Conservation (phyloP, 2,329 filamentous ascomycete genomes). For the Aspergillus chevalieri region DNA sequence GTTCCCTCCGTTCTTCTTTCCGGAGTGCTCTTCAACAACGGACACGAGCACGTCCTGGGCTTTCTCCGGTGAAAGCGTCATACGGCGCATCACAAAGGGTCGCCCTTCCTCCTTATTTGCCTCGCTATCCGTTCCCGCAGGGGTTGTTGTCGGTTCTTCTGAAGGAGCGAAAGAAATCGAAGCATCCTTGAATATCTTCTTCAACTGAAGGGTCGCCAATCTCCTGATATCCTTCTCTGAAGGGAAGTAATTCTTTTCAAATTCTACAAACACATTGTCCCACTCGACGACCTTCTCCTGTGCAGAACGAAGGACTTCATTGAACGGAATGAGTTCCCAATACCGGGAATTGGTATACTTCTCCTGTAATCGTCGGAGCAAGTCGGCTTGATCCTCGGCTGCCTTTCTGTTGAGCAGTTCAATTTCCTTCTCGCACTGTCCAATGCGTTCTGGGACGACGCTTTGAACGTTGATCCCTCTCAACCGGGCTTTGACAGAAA, state of each 20-base stretch:
- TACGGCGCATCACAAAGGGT: constrained; percentile 31
- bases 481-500: constrained; percentile 75
- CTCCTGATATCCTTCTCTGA: constrained; percentile 93
- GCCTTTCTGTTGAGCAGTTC: constrained; percentile 71
- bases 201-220: constrained; percentile 83
- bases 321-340: constrained; percentile 93
- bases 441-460: constrained; percentile 78
- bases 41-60: constrained; percentile 59
- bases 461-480: constrained; percentile 87
- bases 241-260: constrained; percentile 87
- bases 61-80: constrained; percentile 54
- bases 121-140: constrained; percentile 30
- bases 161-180: constrained; percentile 66
- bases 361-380: constrained; percentile 74
- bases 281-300: constrained; percentile 89
- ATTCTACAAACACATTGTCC: constrained; percentile 84
- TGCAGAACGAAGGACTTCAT: constrained; percentile 79
- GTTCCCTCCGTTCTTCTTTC: constrained; percentile 25
- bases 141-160: constrained; percentile 55
- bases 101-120: constrained; percentile 23
- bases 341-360: constrained; percentile 92
- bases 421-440: constrained; percentile 74
- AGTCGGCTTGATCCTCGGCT: constrained; percentile 70
- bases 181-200: constrained; percentile 83
- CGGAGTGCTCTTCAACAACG: constrained; percentile 59